Base-by-base conservation (phyloP, 371 early-diverging fungal species). In the Cokeromyces recurvatus region DNA sequence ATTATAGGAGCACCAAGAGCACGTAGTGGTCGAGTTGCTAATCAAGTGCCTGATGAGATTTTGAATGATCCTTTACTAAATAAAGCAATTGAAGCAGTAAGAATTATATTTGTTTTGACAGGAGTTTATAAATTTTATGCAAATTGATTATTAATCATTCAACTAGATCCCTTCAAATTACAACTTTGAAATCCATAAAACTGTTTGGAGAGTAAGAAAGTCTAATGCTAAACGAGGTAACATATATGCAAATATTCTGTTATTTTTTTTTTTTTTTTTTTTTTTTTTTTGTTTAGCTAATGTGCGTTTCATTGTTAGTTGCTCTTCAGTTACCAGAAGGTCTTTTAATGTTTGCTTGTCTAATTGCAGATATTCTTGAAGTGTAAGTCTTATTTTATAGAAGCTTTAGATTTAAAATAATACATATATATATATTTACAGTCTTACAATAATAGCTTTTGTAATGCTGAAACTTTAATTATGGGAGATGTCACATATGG, bases 401-500 rank as follows among this genome's bases (percentile, higher is more conserved):
- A n/a, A n/a, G n/a, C n/a, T n/a, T n/a, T n/a, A n/a, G n/a, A n/a
- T n/a, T n/a, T n/a, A n/a, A n/a, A n/a, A n/a, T n/a, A n/a, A n/a
- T n/a, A n/a, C n/a, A n/a, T n/a, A n/a, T n/a, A n/a, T n/a, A n/a
- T n/a, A n/a, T n/a, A n/a, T n/a, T n/a, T n/a, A n/a, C n/a, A n/a
- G n/a, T n/a, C n/a, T n/a, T n/a, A n/a, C n/a, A n/a, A n/a, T n/a
- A n/a, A n/a, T 55, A 82, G 86, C 17, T 95, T 94, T 51, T 85
- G 86, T 58, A 76, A 82, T 14, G 94, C 91, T 4, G 97, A 94
- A 51, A 92, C 93, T 6, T 74, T 97, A 17, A 89, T 99, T 34
- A 95, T 99, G 91, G 96, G 95, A 16, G 99, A 99, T 74, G 99
- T 99, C 3, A 99, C 99, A 0, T 99, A 99, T 64, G 99, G 99